Conservation (phyloP, 495 filamentous ascomycete species). For the Penicillium cataractarum region DNA sequence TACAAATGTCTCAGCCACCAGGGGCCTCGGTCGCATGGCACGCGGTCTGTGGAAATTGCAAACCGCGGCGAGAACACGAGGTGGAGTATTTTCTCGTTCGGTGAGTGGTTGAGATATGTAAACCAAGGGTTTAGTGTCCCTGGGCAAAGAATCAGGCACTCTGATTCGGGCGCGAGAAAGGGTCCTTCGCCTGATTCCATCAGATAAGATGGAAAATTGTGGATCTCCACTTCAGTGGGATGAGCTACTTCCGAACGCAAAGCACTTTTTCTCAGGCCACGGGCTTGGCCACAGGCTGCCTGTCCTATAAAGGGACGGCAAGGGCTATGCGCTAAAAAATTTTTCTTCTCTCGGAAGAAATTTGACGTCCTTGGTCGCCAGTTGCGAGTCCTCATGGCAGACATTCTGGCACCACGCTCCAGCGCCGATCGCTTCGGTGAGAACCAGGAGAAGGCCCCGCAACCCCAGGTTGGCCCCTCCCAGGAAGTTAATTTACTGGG, state of each 20-base stretch:
- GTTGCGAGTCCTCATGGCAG: not conserved
- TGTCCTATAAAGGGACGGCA: not conserved
- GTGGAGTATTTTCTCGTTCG: not conserved
- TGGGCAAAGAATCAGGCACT: not conserved
- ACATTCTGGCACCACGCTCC: not conserved
- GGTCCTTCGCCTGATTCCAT: not conserved
- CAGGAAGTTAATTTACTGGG: slow-evolving; percentile 14
- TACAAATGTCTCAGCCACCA: not conserved
- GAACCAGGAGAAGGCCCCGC: slow-evolving; percentile 2
- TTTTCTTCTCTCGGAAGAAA: no score
- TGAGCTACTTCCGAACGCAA: not conserved
- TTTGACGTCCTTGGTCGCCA: not conserved
- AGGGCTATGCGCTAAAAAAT: no score
- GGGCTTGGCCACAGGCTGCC: not conserved
- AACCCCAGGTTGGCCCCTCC: not conserved
- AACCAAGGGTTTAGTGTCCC: not conserved
- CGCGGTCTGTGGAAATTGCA: not conserved
- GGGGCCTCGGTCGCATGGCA: slow-evolving; percentile 2
- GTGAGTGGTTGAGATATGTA: not conserved
- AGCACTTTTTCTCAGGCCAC: not conserved
- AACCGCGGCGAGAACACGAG: slow-evolving; percentile 1
- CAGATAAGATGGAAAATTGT: slow-evolving; percentile 20
- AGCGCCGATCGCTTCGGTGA: slow-evolving; percentile 1
- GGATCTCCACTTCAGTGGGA: slow-evolving; percentile 1
- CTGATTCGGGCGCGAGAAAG: not conserved